A percentile compares a stretch with the other conserved stretches of the same genome.
Conservation (phyloP, 2,329 filamentous ascomycete genomes). For the Aspergillus ustus region DNA sequence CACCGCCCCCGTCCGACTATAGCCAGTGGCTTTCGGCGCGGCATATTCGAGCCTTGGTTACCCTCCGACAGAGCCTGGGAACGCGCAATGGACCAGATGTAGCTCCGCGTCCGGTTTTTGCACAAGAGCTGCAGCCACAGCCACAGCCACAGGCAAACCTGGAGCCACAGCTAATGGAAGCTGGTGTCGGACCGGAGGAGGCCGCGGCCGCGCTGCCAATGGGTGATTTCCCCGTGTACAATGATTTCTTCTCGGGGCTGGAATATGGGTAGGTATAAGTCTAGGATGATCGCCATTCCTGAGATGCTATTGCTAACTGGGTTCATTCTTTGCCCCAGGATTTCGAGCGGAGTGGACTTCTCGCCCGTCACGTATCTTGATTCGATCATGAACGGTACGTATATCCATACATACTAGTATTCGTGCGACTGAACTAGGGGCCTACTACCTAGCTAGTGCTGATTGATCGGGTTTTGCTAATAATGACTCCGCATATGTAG, state of each 20-base stretch:
- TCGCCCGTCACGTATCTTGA: constrained; percentile 35
- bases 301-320: neutral
- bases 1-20: constrained; percentile 21
- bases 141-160: constrained; percentile 11
- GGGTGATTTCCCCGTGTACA: constrained; percentile 1
- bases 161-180: neutral
- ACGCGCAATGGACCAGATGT: constrained; percentile 24
- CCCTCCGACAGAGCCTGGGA: constrained; percentile 24
- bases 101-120: neutral
- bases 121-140: neutral
- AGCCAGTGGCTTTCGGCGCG: constrained; percentile 35
- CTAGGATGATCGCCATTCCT: no score
- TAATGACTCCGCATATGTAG: constrained; percentile 11
- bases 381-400: constrained; percentile 36
- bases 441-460: no score
- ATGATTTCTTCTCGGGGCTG: constrained; percentile 6
- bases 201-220: neutral
- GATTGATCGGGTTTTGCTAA: no score
- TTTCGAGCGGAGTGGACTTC: constrained; percentile 19
- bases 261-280: constrained; percentile 19
- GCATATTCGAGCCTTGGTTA: constrained; percentile 36
- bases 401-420: neutral
- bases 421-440: neutral
- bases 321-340: neutral
- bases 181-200: neutral